Evolutionary conservation across 345 rosid genomes (phyloP), one percentile per base, ranked within the genome.

Genomic region (Salix brachista): DNA sequence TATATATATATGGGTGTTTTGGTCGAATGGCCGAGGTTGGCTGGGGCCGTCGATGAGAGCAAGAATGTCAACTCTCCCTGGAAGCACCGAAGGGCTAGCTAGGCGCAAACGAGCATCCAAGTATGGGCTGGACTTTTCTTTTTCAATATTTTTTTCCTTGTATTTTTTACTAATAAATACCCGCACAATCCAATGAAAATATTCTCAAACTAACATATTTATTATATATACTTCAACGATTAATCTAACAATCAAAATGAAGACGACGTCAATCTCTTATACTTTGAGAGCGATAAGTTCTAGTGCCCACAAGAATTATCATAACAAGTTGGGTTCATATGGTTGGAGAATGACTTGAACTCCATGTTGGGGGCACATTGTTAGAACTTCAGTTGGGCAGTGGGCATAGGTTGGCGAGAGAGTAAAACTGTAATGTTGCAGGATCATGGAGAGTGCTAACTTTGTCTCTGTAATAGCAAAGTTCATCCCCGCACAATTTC

Each of bases 381-480:
- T 72, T 71, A 84, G 71, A 26, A 73, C 1, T 19, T 21, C 74
- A 8, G 67, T 11, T 1, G 86, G 90, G 6, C 88, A 81, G 78
- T 87, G 89, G 8, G 82, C 79, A 26, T 86, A 86, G 16, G 66
- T 78, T 26, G 87, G 86, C 4, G 89, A 86, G 32, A 84, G 71
- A 10, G 78, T 75, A 56, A 87, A 74, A 50, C 58, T 79, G 79
- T 83, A 85, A 23, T 81, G 77, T 61, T 84, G 92, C 78, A 87
- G 80, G 81, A 87, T 89, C 87, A 85, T 84, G 0, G 86, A 79
- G 39, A 89, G 86, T 19, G 87, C 84, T 67, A 74, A 65, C 82
- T 87, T 87, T 26, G 74, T 80, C 77, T 89, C 85, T 5, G 77
- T 75, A 10, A 21, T 41, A 0, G 87, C 87, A 3, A 83, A 84